Base-by-base conservation (phyloP, 2,329 filamentous ascomycete genomes). In the Fusarium mundagurra region DNA sequence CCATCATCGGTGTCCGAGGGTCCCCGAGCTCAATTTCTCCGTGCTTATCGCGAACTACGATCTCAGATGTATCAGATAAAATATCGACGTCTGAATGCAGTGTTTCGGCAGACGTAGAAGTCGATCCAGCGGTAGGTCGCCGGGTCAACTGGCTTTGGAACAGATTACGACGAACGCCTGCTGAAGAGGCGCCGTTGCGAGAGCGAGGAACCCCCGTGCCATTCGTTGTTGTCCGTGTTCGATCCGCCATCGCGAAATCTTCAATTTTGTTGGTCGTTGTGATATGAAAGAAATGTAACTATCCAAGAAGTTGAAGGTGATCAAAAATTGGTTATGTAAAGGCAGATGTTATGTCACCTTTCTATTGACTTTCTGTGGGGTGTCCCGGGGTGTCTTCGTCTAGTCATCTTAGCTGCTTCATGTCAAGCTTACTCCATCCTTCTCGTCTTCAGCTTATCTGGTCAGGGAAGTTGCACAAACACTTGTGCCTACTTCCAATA, bases 1-100 rank as follows among this genome's bases (percentile, higher is more conserved):
- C 88, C 34, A 87, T 81, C 13, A 84, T 81, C 20, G 86, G 86
- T 69, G 87, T 85, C 2, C 87, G 88, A 51, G 88, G 88, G 67
- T 90, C 89, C 22, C 84, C 85, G n/a, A 92, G 82, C 79, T 91
- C 87, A 64, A 91, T 86, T 73, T 92, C 90, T 55, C 90, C 91
- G 76, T 91, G 88, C 80, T 88, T 84, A 77, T 92, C 88, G 72
- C 91, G 85, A 51, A 92, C 87, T 14, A 92, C 88, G 66, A 92
- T 92, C 74, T 91, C 90, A 11, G 79, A 80, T n/a, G 78, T 82
- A 54, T 87, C 85, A 10, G 81, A 83, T n/a, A 84, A 78, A 22
- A 84, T 82, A 54, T 87, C 85, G 60, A 82, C 81, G 67, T 88
- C 86, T n/a, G 88, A 81, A 57, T 86, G 84, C 63, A 88, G 75